These are phyloP conservation scores for Miamiensis avidus DNA, from an alignment of 169 alveolate genomes.

Conservation along the genomic window DNA sequence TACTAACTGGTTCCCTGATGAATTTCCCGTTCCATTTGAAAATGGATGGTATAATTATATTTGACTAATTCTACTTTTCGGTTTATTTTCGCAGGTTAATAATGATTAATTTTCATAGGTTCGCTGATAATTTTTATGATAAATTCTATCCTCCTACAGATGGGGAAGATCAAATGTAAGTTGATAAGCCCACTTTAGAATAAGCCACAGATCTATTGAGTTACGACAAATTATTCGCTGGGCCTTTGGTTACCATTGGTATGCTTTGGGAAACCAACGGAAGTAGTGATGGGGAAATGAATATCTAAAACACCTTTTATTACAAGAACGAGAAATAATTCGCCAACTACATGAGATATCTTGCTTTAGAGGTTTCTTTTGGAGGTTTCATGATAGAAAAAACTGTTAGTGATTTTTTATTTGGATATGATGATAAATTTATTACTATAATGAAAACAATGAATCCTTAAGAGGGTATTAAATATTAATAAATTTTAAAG, in stretches of 20 bases:
- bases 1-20: background rate
- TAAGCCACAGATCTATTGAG: background rate
- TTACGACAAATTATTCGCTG: background rate
- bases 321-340: background rate
- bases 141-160: too few relatives aligned
- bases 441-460: background rate
- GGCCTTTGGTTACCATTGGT: background rate
- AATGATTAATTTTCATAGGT: too few relatives aligned
- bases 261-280: background rate
- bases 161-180: too few relatives aligned
- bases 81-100: too few relatives aligned
- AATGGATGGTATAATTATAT: background rate
- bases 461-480: background rate
- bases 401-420: background rate
- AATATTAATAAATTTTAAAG: too few relatives aligned
- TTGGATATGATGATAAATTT: background rate
- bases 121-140: too few relatives aligned
- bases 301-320: background rate
- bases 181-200: too few relatives aligned
- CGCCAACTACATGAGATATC: background rate
- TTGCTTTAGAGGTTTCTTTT: background rate
- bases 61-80: too few relatives aligned
- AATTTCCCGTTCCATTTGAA: background rate
- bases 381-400: background rate
- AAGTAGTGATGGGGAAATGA: too few relatives aligned